Evolutionary conservation across 345 rosid species (phyloP), one percentile per base, ranked within the genome.

Genomic region (Leavenworthia alabamica): DNA sequence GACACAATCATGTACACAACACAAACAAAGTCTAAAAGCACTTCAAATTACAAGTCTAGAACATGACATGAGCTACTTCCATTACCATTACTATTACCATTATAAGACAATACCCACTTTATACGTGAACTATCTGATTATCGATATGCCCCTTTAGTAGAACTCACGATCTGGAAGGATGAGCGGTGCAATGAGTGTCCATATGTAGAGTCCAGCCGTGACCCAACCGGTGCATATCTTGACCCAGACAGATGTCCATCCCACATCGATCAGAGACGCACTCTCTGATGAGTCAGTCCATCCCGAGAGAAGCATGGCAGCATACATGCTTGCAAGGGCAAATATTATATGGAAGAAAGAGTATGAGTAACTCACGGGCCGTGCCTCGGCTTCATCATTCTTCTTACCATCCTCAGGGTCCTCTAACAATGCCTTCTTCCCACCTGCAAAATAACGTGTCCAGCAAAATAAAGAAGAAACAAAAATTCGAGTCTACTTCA

Each of bases 201-300:
- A 83, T 11, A 80, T 52, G 58, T 82, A 86, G 41, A 89, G 88
- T 19, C 15, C 86, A 5, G 82, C 89, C 19, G 99, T 89, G 57
- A 76, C 82, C 99, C 97, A 93, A 41, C 85, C 92, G 0, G 94
- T 81, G 80, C 90, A 84, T 50, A 93, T 85, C 20, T 92, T 81
- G 42, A 93, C 97, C 99, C 99, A 89, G 4, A 93, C 97, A 5
- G 97, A 89, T 24, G 96, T 89, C 99, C 99, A 93, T 31, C 97
- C 97, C 36, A 93, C 96, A 8, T 93, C 96, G 9, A 89, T 75
- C 41, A 89, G 83, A 64, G 84, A 80, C 2, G 86, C 76, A 74
- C 82, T 84, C 58, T 89, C 94, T 1, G 92, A 74, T 5, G 90
- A 68, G 75, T 74, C 85, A 12, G 94, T 83, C 99, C 99, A 93